Evolutionary conservation across 257 asterid genomes (phyloP).

Genomic region (Perilla frutescens): DNA sequence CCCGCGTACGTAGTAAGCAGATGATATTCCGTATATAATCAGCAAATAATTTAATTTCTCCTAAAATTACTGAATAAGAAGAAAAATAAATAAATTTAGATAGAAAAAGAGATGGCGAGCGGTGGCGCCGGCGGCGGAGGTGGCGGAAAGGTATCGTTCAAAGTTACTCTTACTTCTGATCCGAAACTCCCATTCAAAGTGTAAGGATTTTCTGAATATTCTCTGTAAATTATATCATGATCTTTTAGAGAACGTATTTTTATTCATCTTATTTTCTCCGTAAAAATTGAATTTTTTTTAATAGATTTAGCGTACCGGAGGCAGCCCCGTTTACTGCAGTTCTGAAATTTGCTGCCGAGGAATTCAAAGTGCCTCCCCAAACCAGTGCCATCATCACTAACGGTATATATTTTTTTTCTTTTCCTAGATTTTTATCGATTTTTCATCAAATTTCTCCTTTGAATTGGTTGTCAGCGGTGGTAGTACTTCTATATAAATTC

Average conservation of each 20-base stretch:
- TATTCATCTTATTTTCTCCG: neutral
- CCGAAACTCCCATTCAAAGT: conserved; percentile 99
- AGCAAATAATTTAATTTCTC: neutral
- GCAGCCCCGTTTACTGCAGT: conserved; percentile 99
- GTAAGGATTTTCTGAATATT: conserved; percentile 45
- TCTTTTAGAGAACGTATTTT: neutral
- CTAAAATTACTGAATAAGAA: conserved; percentile 10
- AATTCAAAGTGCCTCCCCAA: conserved; percentile 97
- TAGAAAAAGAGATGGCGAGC: conserved; percentile 60
- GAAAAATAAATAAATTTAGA: neutral
- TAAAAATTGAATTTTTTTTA: neutral
- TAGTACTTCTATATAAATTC: neutral
- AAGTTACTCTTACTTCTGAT: conserved; percentile 94
- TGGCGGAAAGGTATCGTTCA: conserved; percentile 96
- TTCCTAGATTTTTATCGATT: neutral
- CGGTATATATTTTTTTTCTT: conserved; percentile 51
- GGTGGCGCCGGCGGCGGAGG: conserved; percentile 56
- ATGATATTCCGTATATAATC: conserved; percentile 1
- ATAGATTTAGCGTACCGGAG: conserved; percentile 96
- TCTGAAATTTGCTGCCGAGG: conserved; percentile 92
- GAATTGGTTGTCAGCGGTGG: neutral
- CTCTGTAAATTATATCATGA: conserved; percentile 3
- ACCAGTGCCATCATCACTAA: conserved; percentile 96
- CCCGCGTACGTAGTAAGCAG: conserved; percentile 45
- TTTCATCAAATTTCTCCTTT: neutral